Conservation (phyloP, 768 basidiomycete genomes). For the Suillus fuscotomentosus region DNA sequence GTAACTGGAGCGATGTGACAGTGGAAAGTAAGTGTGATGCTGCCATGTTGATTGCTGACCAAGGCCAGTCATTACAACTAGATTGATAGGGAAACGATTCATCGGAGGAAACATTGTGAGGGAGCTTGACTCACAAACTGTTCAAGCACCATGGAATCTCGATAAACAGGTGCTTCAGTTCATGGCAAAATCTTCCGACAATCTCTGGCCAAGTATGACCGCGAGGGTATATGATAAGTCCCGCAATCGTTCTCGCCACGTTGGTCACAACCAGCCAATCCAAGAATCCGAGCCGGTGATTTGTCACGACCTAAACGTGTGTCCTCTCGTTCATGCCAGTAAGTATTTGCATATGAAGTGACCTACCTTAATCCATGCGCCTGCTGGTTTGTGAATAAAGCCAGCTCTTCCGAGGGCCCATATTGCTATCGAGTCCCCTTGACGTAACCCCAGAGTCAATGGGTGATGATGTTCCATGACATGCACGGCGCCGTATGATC, state of each 20-base stretch:
- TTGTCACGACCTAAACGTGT: neutral
- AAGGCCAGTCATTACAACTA: neutral
- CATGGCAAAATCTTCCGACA: neutral
- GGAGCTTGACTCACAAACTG: neutral
- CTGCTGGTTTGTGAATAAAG: neutral
- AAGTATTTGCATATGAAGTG: neutral
- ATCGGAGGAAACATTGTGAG: neutral
- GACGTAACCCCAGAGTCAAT: neutral
- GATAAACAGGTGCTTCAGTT: neutral
- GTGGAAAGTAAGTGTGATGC: neutral
- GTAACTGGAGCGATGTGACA: neutral
- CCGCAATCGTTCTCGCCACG: neutral
- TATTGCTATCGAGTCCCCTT: neutral
- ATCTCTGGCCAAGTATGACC: neutral
- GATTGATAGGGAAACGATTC: neutral
- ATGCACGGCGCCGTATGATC: neutral
- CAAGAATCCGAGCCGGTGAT: neutral
- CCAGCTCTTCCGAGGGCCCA: slow-evolving; percentile 1
- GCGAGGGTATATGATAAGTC: neutral
- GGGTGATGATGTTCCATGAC: neutral
- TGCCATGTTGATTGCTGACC: neutral
- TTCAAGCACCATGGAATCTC: neutral
- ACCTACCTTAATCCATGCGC: slow-evolving; percentile 1
- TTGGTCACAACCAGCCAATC: neutral
- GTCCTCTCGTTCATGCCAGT: neutral